Percentiles rank a stretch among this genome's conserved stretches.
phyloP scores from a whole-genome alignment of 345 rosid genomes.

The Draba incana region DNA sequence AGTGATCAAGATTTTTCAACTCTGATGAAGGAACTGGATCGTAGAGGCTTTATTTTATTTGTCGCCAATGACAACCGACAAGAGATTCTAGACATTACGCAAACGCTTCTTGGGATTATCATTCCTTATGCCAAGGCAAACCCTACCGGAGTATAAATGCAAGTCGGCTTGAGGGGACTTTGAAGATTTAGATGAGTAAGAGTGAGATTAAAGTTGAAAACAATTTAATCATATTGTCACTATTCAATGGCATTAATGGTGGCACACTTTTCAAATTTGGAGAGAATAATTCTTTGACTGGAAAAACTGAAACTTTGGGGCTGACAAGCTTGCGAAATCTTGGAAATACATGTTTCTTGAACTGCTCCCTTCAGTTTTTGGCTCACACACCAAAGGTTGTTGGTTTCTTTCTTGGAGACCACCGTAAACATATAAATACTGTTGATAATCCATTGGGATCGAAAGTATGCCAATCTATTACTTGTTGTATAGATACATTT shows the following conservation, averaged over 20 bases:
- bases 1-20: too few relatives aligned
- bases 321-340: conserved; percentile 94
- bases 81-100: too few relatives aligned
- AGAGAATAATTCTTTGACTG: conserved; percentile 20
- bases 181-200: too few relatives aligned
- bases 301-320: conserved; percentile 82
- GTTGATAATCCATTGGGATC: conserved; percentile 80
- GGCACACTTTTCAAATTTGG: conserved; percentile 52
- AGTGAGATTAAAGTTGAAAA: too few relatives aligned
- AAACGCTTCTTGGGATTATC: too few relatives aligned
- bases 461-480: conserved; percentile 60
- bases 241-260: conserved; percentile 47
- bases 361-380: conserved; percentile 94
- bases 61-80: too few relatives aligned
- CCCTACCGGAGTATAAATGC: too few relatives aligned
- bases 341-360: conserved; percentile 99
- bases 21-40: too few relatives aligned
- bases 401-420: conserved; percentile 92
- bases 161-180: too few relatives aligned
- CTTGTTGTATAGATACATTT: conserved; percentile 26
- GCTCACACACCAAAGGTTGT: conserved; percentile 97
- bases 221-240: too few relatives aligned
- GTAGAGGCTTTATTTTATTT: too few relatives aligned
- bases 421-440: conserved; percentile 79
- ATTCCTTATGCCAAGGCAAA: too few relatives aligned